Conservation (phyloP, 139 green algal genomes). For the Mesotaenium endlicherianum region DNA sequence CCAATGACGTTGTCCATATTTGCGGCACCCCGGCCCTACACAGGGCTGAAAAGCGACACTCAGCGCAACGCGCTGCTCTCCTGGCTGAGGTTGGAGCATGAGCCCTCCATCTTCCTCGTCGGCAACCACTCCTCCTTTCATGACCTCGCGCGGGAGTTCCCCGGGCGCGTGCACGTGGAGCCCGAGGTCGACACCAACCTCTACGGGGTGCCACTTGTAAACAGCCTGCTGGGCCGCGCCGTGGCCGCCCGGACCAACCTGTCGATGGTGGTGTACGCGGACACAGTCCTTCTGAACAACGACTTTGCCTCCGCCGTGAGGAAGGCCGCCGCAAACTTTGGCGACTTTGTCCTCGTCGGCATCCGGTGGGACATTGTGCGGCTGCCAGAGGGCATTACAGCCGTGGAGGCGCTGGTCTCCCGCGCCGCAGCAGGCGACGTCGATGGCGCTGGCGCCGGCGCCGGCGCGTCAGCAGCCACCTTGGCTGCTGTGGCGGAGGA, state of each 20-base stretch:
- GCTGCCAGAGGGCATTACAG: background rate
- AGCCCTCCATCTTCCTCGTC: constrained; percentile 5
- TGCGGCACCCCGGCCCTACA: constrained; percentile 11
- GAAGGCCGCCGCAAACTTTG: constrained; percentile 19
- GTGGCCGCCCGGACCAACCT: constrained; percentile 22
- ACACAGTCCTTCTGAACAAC: constrained; percentile 42
- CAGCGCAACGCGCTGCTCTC: constrained; percentile 28
- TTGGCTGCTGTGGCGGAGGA: background rate
- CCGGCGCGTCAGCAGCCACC: background rate
- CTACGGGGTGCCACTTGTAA: constrained; percentile 23
- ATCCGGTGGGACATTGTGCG: constrained; percentile 19
- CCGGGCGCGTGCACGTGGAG: constrained; percentile 17
- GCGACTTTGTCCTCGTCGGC: constrained; percentile 16
- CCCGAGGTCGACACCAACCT: constrained; percentile 20
- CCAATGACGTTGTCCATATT: constrained; percentile 25
- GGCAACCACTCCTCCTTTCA: constrained; percentile 25
- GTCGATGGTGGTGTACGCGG: constrained; percentile 42
- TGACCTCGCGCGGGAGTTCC: constrained; percentile 16
- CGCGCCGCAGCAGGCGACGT: too few relatives aligned
- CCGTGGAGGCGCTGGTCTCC: too few relatives aligned
- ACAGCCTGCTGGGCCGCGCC: constrained; percentile 32
- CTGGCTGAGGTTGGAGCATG: constrained; percentile 21
- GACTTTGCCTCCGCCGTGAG: constrained; percentile 9
- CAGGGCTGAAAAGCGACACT: background rate
- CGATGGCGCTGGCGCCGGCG: too few relatives aligned